Evolutionary conservation across 73 alveolate species (phyloP).

Genomic region (Paramecium pentaurelia): DNA sequence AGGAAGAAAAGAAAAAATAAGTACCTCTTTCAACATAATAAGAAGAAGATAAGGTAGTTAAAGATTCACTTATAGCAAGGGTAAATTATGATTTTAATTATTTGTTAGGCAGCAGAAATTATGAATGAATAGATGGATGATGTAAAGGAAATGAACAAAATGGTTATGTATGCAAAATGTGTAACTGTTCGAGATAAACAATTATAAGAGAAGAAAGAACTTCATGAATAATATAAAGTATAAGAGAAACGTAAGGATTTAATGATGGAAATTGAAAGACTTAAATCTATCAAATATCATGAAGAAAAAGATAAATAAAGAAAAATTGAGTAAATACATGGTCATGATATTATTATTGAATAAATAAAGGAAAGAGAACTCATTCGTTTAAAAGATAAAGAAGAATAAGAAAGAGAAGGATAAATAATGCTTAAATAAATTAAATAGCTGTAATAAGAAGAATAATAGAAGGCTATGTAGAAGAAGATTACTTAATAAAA

Average conservation of each 20-base stretch:
- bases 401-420: slow-evolving; percentile 81
- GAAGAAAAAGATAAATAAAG: slow-evolving; percentile 73
- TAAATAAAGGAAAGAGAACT: slow-evolving; percentile 85
- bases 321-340: slow-evolving; percentile 66
- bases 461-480: slow-evolving; percentile 62
- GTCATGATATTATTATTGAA: slow-evolving; percentile 74
- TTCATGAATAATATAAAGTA: slow-evolving; percentile 69
- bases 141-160: slow-evolving; percentile 83
- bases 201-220: slow-evolving; percentile 70
- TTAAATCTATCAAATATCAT: slow-evolving; percentile 70
- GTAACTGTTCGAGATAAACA: slow-evolving; percentile 84
- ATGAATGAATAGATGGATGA: slow-evolving; percentile 77
- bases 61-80: slow-evolving; percentile 35
- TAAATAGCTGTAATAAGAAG: slow-evolving; percentile 73
- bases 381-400: slow-evolving; percentile 80
- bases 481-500: slow-evolving; percentile 67
- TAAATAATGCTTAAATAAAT: slow-evolving; percentile 73
- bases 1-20: slow-evolving; percentile 60
- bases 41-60: slow-evolving; percentile 59
- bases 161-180: slow-evolving; percentile 82
- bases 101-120: slow-evolving; percentile 62
- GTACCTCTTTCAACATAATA: slow-evolving; percentile 36
- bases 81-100: background rate
- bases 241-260: slow-evolving; percentile 80
- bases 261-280: slow-evolving; percentile 89